Conservation (phyloP, 148 eudicot species). For the Amaranthus palmeri region DNA sequence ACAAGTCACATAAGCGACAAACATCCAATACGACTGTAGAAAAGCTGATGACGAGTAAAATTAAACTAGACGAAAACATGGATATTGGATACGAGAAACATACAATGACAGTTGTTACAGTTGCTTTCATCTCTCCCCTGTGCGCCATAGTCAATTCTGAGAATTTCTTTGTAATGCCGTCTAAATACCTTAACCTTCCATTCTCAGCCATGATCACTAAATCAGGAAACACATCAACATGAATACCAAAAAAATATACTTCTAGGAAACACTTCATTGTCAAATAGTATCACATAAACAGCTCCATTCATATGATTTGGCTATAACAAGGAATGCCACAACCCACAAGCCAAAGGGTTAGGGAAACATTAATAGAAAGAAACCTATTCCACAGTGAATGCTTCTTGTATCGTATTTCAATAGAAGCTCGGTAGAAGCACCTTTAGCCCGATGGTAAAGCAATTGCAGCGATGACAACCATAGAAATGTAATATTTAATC, state of each 20-base stretch:
- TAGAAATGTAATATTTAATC: neutral
- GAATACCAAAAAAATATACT: neutral
- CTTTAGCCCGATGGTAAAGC: neutral
- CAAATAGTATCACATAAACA: neutral
- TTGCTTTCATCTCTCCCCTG: conserved; percentile 76
- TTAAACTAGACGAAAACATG: neutral
- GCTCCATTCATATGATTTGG: neutral
- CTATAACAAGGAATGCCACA: too few relatives aligned
- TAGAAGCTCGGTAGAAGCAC: too few relatives aligned
- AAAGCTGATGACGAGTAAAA: neutral
- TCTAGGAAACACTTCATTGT: neutral
- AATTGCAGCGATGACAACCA: too few relatives aligned
- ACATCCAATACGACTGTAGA: neutral
- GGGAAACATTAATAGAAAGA: neutral
- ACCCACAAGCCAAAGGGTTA: neutral
- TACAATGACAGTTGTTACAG: conserved; percentile 80
- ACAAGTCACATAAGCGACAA: neutral
- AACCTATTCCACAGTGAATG: neutral
- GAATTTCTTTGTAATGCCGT: conserved; percentile 61
- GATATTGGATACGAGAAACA: conserved; percentile 26
- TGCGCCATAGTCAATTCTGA: conserved; percentile 82
- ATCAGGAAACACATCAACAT: neutral
- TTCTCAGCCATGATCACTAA: conserved; percentile 69
- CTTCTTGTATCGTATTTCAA: too few relatives aligned
- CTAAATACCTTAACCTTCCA: conserved; percentile 69